A percentile compares a stretch with the other conserved stretches of the same genome.
Evolutionary conservation across 1,284 basidiomycete genomes (phyloP).

Genomic region (Afroboletus lepidellus): DNA sequence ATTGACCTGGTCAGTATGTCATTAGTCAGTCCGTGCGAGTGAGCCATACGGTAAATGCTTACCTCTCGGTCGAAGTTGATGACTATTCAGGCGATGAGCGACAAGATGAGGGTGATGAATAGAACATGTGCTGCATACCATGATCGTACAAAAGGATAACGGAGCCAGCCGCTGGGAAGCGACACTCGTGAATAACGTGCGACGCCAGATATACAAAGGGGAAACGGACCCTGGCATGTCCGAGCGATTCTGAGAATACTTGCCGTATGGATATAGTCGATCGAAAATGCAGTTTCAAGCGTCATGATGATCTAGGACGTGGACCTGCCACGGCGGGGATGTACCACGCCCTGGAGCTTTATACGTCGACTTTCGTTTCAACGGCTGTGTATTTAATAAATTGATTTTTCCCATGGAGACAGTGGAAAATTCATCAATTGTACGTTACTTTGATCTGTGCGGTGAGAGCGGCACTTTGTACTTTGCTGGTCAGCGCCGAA

Average conservation of each 20-base stretch:
- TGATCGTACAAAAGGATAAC: constrained; percentile 6
- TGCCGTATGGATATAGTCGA: neutral
- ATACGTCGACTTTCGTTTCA: too few species aligned
- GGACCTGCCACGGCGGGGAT: neutral
- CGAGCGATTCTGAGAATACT: neutral
- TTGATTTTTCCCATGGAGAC: too few species aligned
- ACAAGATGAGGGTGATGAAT: neutral
- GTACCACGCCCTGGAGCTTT: too few species aligned
- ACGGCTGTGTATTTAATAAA: too few species aligned
- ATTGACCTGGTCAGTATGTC: constrained; percentile 8
- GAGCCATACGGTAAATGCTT: neutral
- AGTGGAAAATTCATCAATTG: too few species aligned
- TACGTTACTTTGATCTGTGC: too few species aligned
- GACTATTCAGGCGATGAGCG: neutral
- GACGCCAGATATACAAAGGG: too few species aligned
- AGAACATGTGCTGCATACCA: neutral
- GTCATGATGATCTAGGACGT: neutral
- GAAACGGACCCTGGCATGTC: constrained; percentile 7
- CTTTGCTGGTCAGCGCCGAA: too few species aligned
- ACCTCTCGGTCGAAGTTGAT: constrained; percentile 16
- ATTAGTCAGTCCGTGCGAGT: neutral
- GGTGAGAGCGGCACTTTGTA: too few species aligned
- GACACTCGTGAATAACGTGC: neutral
- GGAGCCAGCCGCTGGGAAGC: constrained; percentile 1
- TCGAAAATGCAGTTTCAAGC: neutral